Conservation (phyloP, 768 basidiomycete species). For the Ramaria rubella region DNA sequence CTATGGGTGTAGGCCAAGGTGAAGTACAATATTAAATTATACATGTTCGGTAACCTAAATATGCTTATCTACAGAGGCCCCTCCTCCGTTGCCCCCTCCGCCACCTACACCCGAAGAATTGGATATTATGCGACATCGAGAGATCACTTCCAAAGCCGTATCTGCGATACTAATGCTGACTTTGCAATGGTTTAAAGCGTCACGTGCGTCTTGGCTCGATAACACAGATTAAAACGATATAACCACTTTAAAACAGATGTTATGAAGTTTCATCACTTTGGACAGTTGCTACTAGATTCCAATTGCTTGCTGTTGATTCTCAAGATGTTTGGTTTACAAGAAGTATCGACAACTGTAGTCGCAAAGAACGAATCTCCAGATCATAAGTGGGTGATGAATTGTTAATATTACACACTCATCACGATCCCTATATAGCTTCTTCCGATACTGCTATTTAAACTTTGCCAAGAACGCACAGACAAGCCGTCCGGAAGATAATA, state of each 20-base stretch:
- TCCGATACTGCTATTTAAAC: conserved; percentile 83
- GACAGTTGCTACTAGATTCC: conserved; percentile 91
- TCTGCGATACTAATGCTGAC: conserved; percentile 88
- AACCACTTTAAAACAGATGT: conserved; percentile 49
- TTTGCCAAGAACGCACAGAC: conserved; percentile 62
- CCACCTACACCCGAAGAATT: conserved; percentile 84
- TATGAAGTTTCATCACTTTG: conserved; percentile 98
- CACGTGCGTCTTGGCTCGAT: conserved; percentile 55
- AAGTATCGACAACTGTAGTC: conserved; percentile 77
- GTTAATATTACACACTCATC: background rate
- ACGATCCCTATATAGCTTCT: conserved; percentile 61
- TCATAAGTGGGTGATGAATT: conserved; percentile 55
- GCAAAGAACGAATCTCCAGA: conserved; percentile 84
- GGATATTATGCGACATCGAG: conserved; percentile 90
- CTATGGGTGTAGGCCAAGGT: conserved; percentile 65
- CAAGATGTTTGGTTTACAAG: conserved; percentile 98
- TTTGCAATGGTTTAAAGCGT: conserved; percentile 98
- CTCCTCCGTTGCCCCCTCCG: conserved; percentile 43
- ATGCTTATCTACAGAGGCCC: background rate
- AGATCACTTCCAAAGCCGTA: conserved; percentile 95
- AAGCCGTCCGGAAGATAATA: conserved; percentile 56
- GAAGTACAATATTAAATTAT: too few relatives aligned
- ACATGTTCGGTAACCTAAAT: too few relatives aligned
- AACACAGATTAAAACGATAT: background rate
- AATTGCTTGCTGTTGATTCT: conserved; percentile 90